A percentile compares a stretch with the other conserved stretches of the same genome.
These are phyloP conservation scores for Lentinula edodes DNA, from an alignment of 768 basidiomycete species.

Conservation along the genomic window DNA sequence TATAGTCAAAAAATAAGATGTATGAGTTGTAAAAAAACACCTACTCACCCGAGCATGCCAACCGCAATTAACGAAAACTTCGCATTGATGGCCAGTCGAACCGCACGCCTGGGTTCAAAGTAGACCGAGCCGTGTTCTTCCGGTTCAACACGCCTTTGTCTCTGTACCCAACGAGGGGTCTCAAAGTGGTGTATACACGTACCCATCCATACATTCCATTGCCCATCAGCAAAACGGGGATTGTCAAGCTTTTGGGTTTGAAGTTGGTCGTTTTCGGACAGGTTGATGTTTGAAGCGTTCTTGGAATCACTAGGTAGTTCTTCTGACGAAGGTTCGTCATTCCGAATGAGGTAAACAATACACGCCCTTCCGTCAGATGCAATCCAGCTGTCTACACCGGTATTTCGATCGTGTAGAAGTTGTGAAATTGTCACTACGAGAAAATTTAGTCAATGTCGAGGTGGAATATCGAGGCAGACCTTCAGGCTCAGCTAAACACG, in stretches of 20 bases:
- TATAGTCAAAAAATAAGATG: too few relatives aligned
- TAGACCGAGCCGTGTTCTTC: slow-evolving; percentile 30
- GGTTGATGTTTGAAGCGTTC: not conserved
- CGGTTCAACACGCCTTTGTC: slow-evolving; percentile 55
- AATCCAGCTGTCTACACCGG: slow-evolving; percentile 75
- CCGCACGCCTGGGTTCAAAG: slow-evolving; percentile 61
- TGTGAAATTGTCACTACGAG: slow-evolving; percentile 55
- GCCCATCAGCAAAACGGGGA: slow-evolving; percentile 12
- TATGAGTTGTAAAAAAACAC: too few relatives aligned
- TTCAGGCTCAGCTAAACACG: slow-evolving; percentile 51
- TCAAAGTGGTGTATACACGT: slow-evolving; percentile 76
- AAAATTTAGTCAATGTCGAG: not conserved
- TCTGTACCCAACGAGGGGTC: slow-evolving; percentile 75
- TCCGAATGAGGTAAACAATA: slow-evolving; percentile 60
- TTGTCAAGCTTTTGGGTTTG: slow-evolving; percentile 3
- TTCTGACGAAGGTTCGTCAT: slow-evolving; percentile 18
- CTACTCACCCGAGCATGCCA: slow-evolving; percentile 60
- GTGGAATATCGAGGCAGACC: slow-evolving; percentile 33
- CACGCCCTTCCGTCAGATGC: slow-evolving; percentile 83
- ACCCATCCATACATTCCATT: slow-evolving; percentile 52
- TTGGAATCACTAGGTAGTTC: not conserved
- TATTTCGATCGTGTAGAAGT: slow-evolving; percentile 50
- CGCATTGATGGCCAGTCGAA: slow-evolving; percentile 62
- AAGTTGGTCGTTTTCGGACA: slow-evolving; percentile 11
- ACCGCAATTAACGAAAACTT: slow-evolving; percentile 81